Base-by-base conservation (phyloP, 257 asterid genomes). In the Solanum peruvianum region DNA sequence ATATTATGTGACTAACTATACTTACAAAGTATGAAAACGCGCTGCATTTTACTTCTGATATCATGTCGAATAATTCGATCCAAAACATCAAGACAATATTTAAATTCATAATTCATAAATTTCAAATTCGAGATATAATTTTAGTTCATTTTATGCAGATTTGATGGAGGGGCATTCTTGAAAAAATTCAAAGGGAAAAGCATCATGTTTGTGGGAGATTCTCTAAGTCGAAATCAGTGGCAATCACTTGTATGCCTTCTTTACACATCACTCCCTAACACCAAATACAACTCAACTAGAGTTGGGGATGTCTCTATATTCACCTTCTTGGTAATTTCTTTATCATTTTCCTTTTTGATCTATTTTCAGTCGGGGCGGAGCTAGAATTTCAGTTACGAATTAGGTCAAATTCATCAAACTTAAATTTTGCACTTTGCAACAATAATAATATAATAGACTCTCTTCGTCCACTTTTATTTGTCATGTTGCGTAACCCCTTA, bases 191-290 rank as follows among this genome's bases (percentile, higher is more conserved):
- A 82, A 86, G 92, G 92, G 27, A 91, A 91, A 84, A 88, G 87
- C 49, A 86, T 91, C 0, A 90, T 91, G 89, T 91, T 91, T 37
- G 89, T 89, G 3, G 93, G 93, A 14, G 93, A 91, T 83, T 91
- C 93, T 85, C 47, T 91, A 7, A 91, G 92, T 15, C 80, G 93
- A 87, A 90, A 91, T 18, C 93, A 91, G 15, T 88, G 91, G 88
- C 87, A 90, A 86, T 91, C 93, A 31, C 82, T 90, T 23, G 84
- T 87, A 2, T 91, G 93, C 41, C 75, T 91, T 73, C 93, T 91
- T 83, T 90, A 91, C 76, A 70, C 88, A 58, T 70, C 91, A 33
- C 84, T 84, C 2, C 87, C 83, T 31, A 66, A 80, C 11, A 80
- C 86, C 77, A 86, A 47, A 6, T 91, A 88, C 89, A 89, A 90